A percentile compares a stretch with the other conserved stretches of the same genome.
phyloP scores from a whole-genome alignment of 768 basidiomycete genomes.

The Macrolepiota albuminosa region DNA sequence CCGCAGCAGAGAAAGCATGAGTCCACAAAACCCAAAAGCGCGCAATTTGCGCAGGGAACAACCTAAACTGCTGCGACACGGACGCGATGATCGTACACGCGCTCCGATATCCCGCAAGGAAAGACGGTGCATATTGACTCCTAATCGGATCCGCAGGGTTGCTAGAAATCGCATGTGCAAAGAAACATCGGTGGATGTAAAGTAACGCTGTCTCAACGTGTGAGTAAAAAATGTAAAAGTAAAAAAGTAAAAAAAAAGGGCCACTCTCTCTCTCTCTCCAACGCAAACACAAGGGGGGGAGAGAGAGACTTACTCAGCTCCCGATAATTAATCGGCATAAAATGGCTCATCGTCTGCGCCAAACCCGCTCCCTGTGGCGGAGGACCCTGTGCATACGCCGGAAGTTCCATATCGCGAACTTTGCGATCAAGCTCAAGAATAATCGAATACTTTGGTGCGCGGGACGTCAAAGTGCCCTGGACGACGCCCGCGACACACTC shows the following conservation, averaged over 20 bases:
- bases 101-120: constrained; percentile 63
- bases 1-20: constrained; percentile 63
- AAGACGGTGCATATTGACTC: constrained; percentile 61
- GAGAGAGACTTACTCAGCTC: constrained; percentile 49
- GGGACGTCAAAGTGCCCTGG: constrained; percentile 61
- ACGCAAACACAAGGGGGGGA: no score
- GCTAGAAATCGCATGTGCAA: constrained; percentile 65
- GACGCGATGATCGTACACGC: constrained; percentile 54
- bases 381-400: constrained; percentile 51
- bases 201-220: constrained; percentile 44
- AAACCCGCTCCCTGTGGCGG: constrained; percentile 47
- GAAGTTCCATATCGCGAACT: constrained; percentile 64
- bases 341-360: constrained; percentile 64
- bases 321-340: constrained; percentile 72
- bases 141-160: constrained; percentile 64
- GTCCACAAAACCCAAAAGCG: constrained; percentile 74
- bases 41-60: constrained; percentile 54
- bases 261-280: no score
- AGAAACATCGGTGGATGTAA: constrained; percentile 73
- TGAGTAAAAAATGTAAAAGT: no score
- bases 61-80: constrained; percentile 41
- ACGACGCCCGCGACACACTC: constrained; percentile 66
- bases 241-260: no score
- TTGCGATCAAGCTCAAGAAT: constrained; percentile 65
- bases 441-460: constrained; percentile 55